phyloP scores from a whole-genome alignment of 2,329 filamentous ascomycete species.

The Fusarium bactridioides region DNA sequence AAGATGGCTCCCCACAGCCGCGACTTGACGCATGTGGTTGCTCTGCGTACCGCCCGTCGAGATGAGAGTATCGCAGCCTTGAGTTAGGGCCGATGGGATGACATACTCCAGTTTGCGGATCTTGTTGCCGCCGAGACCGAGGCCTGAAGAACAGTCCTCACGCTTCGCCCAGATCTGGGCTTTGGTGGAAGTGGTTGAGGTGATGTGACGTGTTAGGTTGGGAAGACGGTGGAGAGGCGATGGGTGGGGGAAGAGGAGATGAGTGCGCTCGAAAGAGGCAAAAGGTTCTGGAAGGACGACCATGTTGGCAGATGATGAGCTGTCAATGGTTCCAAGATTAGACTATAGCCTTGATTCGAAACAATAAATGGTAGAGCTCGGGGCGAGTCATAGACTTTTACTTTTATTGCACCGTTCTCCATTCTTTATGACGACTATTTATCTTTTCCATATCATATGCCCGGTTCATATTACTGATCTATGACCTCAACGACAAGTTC shows the following conservation, averaged over 20 bases:
- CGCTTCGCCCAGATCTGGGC: neutral
- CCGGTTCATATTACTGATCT: fast-evolving
- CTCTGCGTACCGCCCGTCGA: neutral
- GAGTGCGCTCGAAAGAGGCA: neutral
- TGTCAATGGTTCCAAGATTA: no score
- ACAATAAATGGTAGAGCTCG: neutral
- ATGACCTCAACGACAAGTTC: neutral
- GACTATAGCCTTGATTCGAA: neutral
- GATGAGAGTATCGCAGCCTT: neutral
- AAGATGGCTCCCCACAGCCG: neutral
- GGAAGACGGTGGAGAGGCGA: neutral
- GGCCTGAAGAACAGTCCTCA: neutral
- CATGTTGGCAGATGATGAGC: neutral
- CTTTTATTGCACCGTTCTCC: no score
- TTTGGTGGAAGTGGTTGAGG: neutral
- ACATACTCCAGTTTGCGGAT: neutral
- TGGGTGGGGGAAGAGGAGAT: neutral
- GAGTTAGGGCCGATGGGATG: neutral
- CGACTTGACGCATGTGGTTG: neutral
- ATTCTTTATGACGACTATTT: neutral
- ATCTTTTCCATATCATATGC: neutral
- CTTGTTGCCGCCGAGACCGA: neutral
- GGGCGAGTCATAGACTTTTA: neutral
- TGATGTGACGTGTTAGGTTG: neutral
- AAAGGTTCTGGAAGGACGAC: neutral